Evolutionary conservation across 176 grass and related monocot species (phyloP).

Genomic region (Oryza coarctata): DNA sequence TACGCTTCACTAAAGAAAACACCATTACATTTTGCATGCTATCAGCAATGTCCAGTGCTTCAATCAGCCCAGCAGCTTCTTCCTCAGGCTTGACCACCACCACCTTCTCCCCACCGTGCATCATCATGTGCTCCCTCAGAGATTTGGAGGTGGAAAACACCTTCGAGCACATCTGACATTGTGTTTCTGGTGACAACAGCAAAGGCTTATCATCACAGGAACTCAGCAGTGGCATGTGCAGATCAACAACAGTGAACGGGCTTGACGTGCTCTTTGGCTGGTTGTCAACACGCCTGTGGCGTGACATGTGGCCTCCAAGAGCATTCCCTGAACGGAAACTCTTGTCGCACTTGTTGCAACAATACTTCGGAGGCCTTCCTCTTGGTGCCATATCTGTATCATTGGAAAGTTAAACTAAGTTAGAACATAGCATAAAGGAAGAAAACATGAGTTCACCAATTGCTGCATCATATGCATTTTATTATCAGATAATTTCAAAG

Average conservation of each 20-base stretch:
- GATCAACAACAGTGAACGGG: background rate
- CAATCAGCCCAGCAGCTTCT: slow-evolving; percentile 15
- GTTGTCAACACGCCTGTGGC: slow-evolving; percentile 22
- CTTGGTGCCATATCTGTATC: slow-evolving; percentile 25
- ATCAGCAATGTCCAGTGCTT: slow-evolving; percentile 2
- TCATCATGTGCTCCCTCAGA: slow-evolving; percentile 10
- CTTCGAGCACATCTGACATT: slow-evolving; percentile 31
- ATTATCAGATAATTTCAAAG: background rate
- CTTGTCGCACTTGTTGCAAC: slow-evolving; percentile 42
- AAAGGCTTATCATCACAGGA: slow-evolving; percentile 19
- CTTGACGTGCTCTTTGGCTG: slow-evolving; percentile 18
- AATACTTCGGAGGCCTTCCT: slow-evolving; percentile 30
- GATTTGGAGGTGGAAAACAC: slow-evolving; percentile 27
- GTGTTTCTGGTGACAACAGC: background rate
- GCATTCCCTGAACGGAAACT: slow-evolving; percentile 44
- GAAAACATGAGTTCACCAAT: background rate
- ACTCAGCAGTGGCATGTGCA: slow-evolving; percentile 19
- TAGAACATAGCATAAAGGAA: slow-evolving; percentile 14
- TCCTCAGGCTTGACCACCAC: slow-evolving; percentile 10
- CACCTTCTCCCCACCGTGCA: slow-evolving; percentile 5
- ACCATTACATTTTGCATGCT: slow-evolving; percentile 4
- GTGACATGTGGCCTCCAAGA: slow-evolving; percentile 62
- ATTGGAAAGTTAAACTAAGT: slow-evolving; percentile 4
- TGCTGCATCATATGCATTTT: background rate
- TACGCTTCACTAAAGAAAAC: slow-evolving; percentile 33